These are phyloP conservation scores for Panicum virgatum DNA, from an alignment of 202 grass and related monocot species.

Conservation along the genomic window DNA sequence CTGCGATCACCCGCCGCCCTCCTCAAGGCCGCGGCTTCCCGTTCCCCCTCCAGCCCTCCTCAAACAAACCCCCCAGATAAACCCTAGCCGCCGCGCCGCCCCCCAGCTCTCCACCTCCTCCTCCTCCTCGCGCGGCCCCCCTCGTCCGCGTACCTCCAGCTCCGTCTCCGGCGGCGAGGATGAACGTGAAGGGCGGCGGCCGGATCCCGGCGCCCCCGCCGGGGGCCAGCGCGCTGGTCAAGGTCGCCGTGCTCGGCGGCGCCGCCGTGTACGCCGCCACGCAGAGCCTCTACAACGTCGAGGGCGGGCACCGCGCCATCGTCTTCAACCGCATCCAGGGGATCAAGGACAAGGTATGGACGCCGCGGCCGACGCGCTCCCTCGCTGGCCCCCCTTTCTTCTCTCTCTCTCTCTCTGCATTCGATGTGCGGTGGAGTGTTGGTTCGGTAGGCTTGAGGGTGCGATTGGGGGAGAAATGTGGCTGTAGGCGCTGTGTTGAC, in stretches of 20 bases:
- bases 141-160: neutral
- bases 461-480: neutral
- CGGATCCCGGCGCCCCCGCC: slow-evolving; percentile 18
- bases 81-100: slow-evolving; percentile 44
- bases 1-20: neutral
- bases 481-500: neutral
- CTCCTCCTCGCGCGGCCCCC: neutral
- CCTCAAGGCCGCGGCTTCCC: neutral
- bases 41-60: no score
- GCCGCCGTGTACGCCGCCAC: slow-evolving; percentile 57
- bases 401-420: no score
- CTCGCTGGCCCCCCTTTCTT: no score
- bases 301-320: slow-evolving; percentile 91
- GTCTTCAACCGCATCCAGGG: slow-evolving; percentile 95
- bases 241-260: slow-evolving; percentile 71
- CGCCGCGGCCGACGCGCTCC: no score
- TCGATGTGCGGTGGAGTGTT: neutral
- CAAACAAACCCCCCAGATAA: slow-evolving; percentile 9
- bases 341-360: slow-evolving; percentile 46
- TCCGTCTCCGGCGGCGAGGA: slow-evolving; percentile 7
- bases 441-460: neutral
- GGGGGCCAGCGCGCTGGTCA: slow-evolving; percentile 42
- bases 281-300: slow-evolving; percentile 90
- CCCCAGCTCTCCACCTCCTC: neutral
- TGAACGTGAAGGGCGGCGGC: slow-evolving; percentile 39